Evolutionary conservation across 768 basidiomycete species (phyloP), one percentile per base, ranked within the genome.

Genomic region (Calocybe gangraenosa): DNA sequence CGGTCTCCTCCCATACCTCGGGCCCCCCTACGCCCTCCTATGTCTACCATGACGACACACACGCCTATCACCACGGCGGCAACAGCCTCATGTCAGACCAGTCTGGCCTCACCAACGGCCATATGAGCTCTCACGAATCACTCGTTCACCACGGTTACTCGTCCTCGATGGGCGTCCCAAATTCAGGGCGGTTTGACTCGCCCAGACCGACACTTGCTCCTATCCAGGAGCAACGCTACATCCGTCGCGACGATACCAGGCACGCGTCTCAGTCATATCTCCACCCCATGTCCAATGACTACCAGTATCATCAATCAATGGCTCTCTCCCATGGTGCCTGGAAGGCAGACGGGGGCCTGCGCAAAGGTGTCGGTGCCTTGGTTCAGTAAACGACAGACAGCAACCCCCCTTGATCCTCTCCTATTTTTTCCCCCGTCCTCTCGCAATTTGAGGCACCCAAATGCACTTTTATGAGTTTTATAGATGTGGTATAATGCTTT

Each of bases 201-300:
- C 78, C 79, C 0, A 78, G 80, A 21, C 78, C 78, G 0, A 69
- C 65, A 6, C 62, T 82, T 22, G 78, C 79, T 17, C 79, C 79
- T 2, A 79, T 81, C 31, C 79, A 81, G 39, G 68, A 66, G 23
- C 65, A 64, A 34, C 49, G 69, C 2, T 49, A 61, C 15, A 58
- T 58, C 31, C 65, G 65, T 47, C 64, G 63, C 47, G 66, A 61
- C 42, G 66, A 57, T 2, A n/a, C n/a, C 25, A 51, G 51, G 8
- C 68, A 74, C 62, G 65, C 34, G 5, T 7, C 34, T 5, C 33
- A 9, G 15, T 42, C 43, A 36, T 18, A 49, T 25, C 20, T 46
- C n/a, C 18, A 20, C 19, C 23, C 23, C 2, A 51, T 68, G 9
- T 14, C 64, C 15, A 62, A 58, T 21, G 68, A 67, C 17, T 75